Evolutionary conservation across 495 filamentous ascomycete genomes (phyloP), one percentile per base, ranked within the genome.

Genomic region (Articulospora tetracladia): DNA sequence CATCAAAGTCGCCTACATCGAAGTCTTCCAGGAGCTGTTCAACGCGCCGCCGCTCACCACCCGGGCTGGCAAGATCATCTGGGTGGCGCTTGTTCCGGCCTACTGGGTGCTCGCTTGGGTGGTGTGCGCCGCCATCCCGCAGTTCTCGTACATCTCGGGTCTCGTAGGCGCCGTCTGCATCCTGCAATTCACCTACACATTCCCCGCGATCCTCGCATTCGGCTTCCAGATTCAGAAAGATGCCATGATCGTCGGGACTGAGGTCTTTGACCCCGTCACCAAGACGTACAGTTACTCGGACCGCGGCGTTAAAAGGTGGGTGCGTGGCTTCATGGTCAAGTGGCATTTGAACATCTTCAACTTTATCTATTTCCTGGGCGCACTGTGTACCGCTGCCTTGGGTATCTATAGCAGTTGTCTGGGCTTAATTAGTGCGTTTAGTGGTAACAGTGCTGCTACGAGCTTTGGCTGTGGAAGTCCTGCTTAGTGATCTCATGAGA

Each of bases 1-100:
- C 17, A 77, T 88, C 63, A 88, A 87, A 63, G 81, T 86, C 17
- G 68, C 86, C 25, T 88, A 88, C 68, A 52, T 64, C 59, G 84
- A 87, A 55, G 74, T 87, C 47, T 62, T 84, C 24, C 73, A 83
- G 44, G 81, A 85, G 54, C 59, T 86, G n/a, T 73, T 86, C 55
- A 66, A 74, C 36, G 72, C 73, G 8, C 84, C 83, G 0, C 73
- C 77, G 0, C 72, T 86, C 46, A 78, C 75, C 3, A 75, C 71
- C 13, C 71, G 59, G 34, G 55, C 46, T 2, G 84, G 83, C 3
- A 86, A 86, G 58, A 63, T 81, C 28, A 70, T 83, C 25, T 86
- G 81, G 72, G 74, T 77, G 1, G 67, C 59, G 3, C 60, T 84
- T 3, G 75, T 85, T 4, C 84, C 83, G 8, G 59, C 80, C 7